Percentiles rank a stretch among this genome's conserved stretches.
Evolutionary conservation across 768 basidiomycete species (phyloP).

Genomic region (Boletales sp.): DNA sequence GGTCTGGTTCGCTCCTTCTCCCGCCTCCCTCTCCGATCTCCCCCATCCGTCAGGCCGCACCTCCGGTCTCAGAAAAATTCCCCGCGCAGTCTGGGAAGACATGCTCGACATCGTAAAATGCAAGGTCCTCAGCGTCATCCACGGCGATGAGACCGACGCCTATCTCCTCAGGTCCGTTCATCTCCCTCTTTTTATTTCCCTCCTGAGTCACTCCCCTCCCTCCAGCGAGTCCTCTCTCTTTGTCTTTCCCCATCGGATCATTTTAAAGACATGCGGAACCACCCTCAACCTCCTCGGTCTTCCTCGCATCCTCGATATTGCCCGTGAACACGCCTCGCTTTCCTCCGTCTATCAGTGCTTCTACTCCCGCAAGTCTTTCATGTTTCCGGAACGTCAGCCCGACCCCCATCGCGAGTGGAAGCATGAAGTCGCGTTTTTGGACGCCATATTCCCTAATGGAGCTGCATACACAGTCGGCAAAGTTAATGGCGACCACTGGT

Average conservation of each 20-base stretch:
- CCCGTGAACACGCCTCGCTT: conserved; percentile 62
- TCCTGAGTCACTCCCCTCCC: conserved; percentile 9
- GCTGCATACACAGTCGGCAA: conserved; percentile 96
- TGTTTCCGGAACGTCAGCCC: conserved; percentile 94
- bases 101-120: conserved; percentile 97
- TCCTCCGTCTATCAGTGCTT: conserved; percentile 84
- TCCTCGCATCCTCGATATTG: conserved; percentile 92
- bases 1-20: conserved; percentile 91
- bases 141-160: conserved; percentile 89
- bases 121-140: conserved; percentile 87
- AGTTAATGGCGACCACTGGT: conserved; percentile 98
- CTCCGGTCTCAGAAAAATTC: conserved; percentile 73
- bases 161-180: conserved; percentile 85
- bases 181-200: conserved; percentile 5
- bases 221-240: conserved; percentile 97
- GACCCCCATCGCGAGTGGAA: conserved; percentile 95
- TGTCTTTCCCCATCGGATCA: conserved; percentile 90
- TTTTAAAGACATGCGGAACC: conserved; percentile 98
- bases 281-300: conserved; percentile 96
- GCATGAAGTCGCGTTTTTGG: conserved; percentile 87
- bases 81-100: conserved; percentile 83
- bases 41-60: conserved; percentile 34
- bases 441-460: conserved; percentile 83
- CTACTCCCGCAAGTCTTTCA: conserved; percentile 98
- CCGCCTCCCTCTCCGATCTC: conserved; percentile 49